Conservation (phyloP, 2,329 filamentous ascomycete species). For the Aspergillus pseudonomiae region DNA sequence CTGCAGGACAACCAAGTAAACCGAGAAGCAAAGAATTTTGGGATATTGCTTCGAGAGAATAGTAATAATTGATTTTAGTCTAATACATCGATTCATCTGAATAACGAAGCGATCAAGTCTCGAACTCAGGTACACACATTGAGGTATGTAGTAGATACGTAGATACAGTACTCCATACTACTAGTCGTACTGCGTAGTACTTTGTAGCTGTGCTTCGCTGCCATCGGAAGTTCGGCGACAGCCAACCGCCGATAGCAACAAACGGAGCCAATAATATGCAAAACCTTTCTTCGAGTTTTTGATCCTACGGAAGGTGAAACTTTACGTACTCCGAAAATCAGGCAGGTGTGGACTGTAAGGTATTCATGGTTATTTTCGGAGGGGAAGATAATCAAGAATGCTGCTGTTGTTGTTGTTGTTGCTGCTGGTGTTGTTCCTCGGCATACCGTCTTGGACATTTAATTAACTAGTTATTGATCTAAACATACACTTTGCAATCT, state of each 20-base stretch:
- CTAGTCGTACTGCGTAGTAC: too few species aligned
- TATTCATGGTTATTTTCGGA: neutral
- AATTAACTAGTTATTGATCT: too few species aligned
- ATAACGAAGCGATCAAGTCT: too few species aligned
- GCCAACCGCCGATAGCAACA: neutral
- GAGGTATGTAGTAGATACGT: too few species aligned
- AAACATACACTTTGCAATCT: neutral
- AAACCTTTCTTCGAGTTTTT: neutral
- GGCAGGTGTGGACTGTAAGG: neutral
- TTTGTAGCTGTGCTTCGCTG: too few species aligned
- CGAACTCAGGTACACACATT: too few species aligned
- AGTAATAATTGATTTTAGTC: too few species aligned
- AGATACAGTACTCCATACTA: too few species aligned
- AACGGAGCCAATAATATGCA: neutral
- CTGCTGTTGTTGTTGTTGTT: neutral
- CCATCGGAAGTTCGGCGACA: conserved; percentile 3
- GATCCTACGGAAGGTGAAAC: neutral
- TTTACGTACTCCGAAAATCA: neutral
- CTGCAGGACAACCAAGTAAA: neutral
- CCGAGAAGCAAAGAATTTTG: neutral
- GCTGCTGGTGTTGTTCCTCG: neutral
- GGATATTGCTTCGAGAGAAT: too few species aligned
- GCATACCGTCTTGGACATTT: neutral
- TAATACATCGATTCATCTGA: too few species aligned
- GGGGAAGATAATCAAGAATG: neutral